Percentiles rank a stretch among this genome's conserved stretches.
Evolutionary conservation across 2,329 filamentous ascomycete species (phyloP).

Genomic region (Penicillium sp.): DNA sequence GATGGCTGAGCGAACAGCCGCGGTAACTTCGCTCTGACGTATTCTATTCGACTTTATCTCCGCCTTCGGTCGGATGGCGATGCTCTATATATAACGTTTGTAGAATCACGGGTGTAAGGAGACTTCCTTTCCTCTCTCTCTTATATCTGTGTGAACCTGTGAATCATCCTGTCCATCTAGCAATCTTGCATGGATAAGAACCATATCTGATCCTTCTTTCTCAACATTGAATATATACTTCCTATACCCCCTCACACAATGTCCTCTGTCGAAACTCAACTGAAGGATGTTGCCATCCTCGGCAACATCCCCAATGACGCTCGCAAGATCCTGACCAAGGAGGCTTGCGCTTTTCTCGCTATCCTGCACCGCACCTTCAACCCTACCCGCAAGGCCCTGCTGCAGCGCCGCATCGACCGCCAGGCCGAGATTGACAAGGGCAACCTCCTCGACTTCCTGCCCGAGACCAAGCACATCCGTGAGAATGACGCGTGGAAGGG

Average conservation of each 20-base stretch:
- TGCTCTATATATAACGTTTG: constrained; percentile 17
- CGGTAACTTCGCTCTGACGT: constrained; percentile 24
- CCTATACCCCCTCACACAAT: constrained; percentile 47
- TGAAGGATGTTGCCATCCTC: constrained; percentile 85
- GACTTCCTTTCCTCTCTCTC: not conserved
- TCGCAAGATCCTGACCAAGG: constrained; percentile 87
- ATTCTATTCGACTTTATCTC: constrained; percentile 13
- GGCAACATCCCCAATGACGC: constrained; percentile 75
- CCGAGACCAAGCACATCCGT: constrained; percentile 92
- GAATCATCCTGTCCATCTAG: not conserved
- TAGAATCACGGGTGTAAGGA: not conserved
- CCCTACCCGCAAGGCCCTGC: constrained; percentile 77
- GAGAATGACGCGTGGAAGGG: constrained; percentile 94
- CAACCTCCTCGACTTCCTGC: constrained; percentile 85
- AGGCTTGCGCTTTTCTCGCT: constrained; percentile 88
- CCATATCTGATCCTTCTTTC: not conserved
- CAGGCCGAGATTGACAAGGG: constrained; percentile 94
- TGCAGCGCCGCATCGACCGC: constrained; percentile 81
- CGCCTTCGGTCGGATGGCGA: constrained; percentile 22
- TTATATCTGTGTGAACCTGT: not conserved
- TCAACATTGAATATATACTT: not conserved
- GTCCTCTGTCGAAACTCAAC: constrained; percentile 71
- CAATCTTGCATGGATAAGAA: not conserved
- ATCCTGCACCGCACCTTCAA: constrained; percentile 96
- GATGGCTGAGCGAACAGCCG: constrained; percentile 16